Base-by-base conservation (phyloP, 1,284 basidiomycete genomes). In the Boletus sp. region DNA sequence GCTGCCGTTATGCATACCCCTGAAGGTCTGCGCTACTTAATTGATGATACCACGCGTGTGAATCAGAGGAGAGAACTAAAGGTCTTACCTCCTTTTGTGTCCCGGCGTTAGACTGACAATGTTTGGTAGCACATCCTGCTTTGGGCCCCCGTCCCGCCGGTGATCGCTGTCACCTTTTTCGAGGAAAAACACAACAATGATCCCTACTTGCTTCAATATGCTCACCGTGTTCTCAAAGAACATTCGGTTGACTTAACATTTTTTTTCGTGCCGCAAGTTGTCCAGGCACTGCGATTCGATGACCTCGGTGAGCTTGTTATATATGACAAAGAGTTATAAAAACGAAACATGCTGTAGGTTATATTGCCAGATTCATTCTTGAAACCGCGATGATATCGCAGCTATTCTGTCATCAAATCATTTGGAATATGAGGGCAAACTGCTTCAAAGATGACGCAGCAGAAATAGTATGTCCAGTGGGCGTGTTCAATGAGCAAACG, bases 351-450 rank as follows among this genome's bases (percentile, higher is more conserved):
- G 39, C 31, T 51, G 11, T 62, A 94, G 94, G 94, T 49, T 99
- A 99, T 74, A 94, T 99, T 31, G 87, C 91, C 63, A 86, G 90
- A 31, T 99, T 98, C 80, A 95, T 99, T 68, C 96, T 96, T 65
- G 95, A 98, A 76, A 98, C 96, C 0, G 92, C 96, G 13, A 96
- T 95, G 76, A 94, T 99, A 61, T 98, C 96, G 5, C 96, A 98
- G 74, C 77, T 96, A 12, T 99, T 99, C 80, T 99, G 97, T 71
- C 97, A 99, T 74, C 97, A 99, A 77, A 99, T 99, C 62, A 94
- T 99, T 63, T 99, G 97, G 97, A 99, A 99, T 74, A 99, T 99
- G 97, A 97, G 97, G 70, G 97, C 97, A 6, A 99, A 99, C 72
- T 94, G 89, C 61, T 98, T 89, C 75, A 94, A 91, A 67, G 97